A percentile compares a stretch with the other conserved stretches of the same genome.
Conservation (phyloP, 2,329 filamentous ascomycete species). For the Cladosporium sp. region DNA sequence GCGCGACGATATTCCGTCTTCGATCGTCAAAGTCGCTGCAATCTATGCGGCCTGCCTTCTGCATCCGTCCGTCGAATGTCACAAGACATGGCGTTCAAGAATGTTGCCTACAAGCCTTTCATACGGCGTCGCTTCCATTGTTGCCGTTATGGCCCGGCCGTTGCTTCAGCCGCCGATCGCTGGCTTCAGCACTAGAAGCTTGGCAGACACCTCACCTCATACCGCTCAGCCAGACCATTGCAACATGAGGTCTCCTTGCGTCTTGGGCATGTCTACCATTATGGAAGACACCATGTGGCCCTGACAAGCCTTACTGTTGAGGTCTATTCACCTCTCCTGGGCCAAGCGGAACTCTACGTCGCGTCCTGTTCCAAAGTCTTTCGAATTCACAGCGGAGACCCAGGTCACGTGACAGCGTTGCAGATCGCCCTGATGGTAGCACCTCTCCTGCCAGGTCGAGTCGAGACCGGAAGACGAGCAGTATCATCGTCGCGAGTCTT, state of each 20-base stretch:
- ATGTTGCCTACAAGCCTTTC: not conserved
- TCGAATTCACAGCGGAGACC: not conserved
- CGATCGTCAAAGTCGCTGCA: not conserved
- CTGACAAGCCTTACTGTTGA: not conserved
- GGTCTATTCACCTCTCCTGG: not conserved
- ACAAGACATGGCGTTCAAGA: not conserved
- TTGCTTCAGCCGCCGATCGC: not conserved
- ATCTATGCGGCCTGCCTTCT: not conserved
- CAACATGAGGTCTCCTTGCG: not conserved
- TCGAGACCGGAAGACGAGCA: too few relatives aligned
- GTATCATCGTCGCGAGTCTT: too few relatives aligned
- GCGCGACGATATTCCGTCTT: conserved; percentile 7
- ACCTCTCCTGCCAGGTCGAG: too few relatives aligned
- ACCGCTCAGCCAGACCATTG: not conserved
- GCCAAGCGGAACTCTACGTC: not conserved
- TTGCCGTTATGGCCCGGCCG: not conserved
- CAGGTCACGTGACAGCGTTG: not conserved
- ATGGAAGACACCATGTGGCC: not conserved
- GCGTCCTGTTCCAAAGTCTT: not conserved
- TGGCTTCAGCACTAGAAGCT: not conserved
- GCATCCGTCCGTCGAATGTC: conserved; percentile 3
- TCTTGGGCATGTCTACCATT: not conserved
- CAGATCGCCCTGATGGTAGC: not conserved
- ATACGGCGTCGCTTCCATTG: not conserved
- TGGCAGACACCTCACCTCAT: conserved; percentile 6